Evolutionary conservation across 148 eudicot species (phyloP).

Genomic region (Chenopodium berlandieri): DNA sequence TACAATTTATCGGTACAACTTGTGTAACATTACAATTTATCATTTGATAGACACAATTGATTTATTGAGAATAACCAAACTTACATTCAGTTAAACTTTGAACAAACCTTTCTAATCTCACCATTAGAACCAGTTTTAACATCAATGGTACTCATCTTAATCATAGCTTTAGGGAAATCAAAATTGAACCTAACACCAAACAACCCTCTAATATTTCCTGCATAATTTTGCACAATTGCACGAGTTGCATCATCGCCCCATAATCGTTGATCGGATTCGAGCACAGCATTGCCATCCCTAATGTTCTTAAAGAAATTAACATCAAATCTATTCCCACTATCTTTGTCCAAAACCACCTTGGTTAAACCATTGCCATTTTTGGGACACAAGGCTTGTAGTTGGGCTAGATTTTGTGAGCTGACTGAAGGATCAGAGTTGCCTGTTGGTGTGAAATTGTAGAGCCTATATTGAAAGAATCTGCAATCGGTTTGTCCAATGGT

Average conservation of each 20-base stretch:
- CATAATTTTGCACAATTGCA: conserved; percentile 52
- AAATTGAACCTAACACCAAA: conserved; percentile 55
- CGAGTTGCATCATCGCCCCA: conserved; percentile 50
- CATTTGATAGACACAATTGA: not conserved
- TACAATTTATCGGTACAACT: no score
- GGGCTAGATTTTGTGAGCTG: conserved; percentile 40
- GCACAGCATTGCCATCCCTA: conserved; percentile 54
- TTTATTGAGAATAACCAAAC: no score
- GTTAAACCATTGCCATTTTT: conserved; percentile 52
- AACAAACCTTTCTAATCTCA: conserved; percentile 65
- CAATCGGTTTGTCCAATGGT: conserved; percentile 75
- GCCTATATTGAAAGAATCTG: conserved; percentile 58
- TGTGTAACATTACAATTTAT: not conserved
- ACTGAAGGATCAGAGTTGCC: conserved; percentile 73
- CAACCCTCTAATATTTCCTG: conserved; percentile 62
- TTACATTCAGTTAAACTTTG: conserved; percentile 47
- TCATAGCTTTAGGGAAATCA: conserved; percentile 73
- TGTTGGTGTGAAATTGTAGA: conserved; percentile 76
- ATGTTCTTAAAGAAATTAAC: conserved; percentile 62
- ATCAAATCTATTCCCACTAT: conserved; percentile 47
- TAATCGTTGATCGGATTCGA: conserved; percentile 78
- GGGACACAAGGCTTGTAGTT: conserved; percentile 53
- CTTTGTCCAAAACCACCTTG: conserved; percentile 57
- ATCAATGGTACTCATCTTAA: conserved; percentile 71
- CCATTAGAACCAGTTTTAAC: conserved; percentile 65